A percentile compares a stretch with the other conserved stretches of the same genome.
These are phyloP conservation scores for Gastrodia elata DNA, from an alignment of 106 monocot species.

Conservation along the genomic window DNA sequence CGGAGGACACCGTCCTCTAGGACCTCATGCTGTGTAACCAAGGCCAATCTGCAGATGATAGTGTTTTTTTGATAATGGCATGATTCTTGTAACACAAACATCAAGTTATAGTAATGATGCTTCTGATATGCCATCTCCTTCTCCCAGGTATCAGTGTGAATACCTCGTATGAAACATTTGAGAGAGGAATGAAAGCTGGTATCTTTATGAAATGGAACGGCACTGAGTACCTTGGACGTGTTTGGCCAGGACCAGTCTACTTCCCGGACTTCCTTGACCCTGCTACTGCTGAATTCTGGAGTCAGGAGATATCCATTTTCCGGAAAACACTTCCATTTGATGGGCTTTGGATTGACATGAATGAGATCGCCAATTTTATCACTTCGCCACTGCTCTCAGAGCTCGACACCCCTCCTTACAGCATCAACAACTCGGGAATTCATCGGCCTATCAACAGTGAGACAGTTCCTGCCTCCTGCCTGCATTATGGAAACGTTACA, in stretches of 20 bases:
- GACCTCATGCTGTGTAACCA: too few species aligned
- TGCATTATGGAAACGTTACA: slow-evolving; percentile 51
- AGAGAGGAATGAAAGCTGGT: slow-evolving; percentile 28
- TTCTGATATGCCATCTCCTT: not conserved
- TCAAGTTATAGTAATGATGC: too few species aligned
- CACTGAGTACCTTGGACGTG: slow-evolving; percentile 26
- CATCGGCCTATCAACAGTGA: slow-evolving; percentile 20
- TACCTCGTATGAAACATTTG: slow-evolving; percentile 36
- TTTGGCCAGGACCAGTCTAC: slow-evolving; percentile 67
- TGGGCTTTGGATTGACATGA: slow-evolving; percentile 89
- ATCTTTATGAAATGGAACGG: slow-evolving; percentile 47
- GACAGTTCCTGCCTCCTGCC: slow-evolving; percentile 41
- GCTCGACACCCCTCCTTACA: slow-evolving; percentile 54
- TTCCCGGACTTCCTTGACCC: slow-evolving; percentile 79
- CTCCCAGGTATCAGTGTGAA: slow-evolving; percentile 61
- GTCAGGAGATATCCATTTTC: slow-evolving; percentile 43
- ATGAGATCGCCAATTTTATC: slow-evolving; percentile 70
- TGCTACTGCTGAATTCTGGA: slow-evolving; percentile 36
- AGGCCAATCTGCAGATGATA: too few species aligned
- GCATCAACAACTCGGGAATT: slow-evolving; percentile 42
- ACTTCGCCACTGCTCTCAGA: slow-evolving; percentile 21
- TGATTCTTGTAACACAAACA: too few species aligned
- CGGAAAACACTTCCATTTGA: slow-evolving; percentile 41
- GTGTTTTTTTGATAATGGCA: too few species aligned
- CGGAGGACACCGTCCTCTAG: too few species aligned